A percentile compares a stretch with the other conserved stretches of the same genome.
These are phyloP conservation scores for Crotalaria pallida DNA, from an alignment of 306 rosid genomes.

Conservation along the genomic window DNA sequence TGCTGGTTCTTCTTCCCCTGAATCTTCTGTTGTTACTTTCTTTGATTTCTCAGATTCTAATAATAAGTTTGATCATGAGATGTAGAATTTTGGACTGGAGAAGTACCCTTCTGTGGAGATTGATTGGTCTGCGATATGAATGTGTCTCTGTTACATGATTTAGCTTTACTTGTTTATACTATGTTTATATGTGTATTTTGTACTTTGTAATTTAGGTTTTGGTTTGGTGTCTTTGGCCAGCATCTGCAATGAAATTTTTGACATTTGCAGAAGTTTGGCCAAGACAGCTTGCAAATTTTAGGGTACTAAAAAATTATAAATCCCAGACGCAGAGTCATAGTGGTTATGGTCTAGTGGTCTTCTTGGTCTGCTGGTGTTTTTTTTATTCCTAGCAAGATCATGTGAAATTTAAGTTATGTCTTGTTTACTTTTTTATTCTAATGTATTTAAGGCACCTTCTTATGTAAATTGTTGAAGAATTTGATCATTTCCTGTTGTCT, in stretches of 20 bases:
- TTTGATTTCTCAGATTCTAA: constrained; percentile 45
- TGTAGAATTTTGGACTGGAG: constrained; percentile 47
- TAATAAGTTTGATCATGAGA: constrained; percentile 50
- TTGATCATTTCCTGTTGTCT: too few species aligned
- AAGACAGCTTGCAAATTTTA: constrained; percentile 14
- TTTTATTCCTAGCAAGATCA: constrained; percentile 47
- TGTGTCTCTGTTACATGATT: not conserved
- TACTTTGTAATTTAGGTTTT: constrained; percentile 7
- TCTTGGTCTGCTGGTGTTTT: constrained; percentile 45
- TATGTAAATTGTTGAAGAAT: not conserved
- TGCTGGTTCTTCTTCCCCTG: constrained; percentile 54
- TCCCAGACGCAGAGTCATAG: constrained; percentile 5
- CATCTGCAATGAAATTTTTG: constrained; percentile 73
- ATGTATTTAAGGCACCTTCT: not conserved
- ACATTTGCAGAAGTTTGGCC: constrained; percentile 58
- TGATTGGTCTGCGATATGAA: constrained; percentile 75
- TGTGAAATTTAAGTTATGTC: constrained; percentile 18
- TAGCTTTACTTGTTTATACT: not conserved
- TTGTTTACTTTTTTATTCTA: not conserved
- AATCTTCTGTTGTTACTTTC: constrained; percentile 56
- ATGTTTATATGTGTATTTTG: not conserved
- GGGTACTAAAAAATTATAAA: constrained; percentile 7
- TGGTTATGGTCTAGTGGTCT: not conserved
- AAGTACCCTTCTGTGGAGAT: constrained; percentile 88
- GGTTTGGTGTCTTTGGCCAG: constrained; percentile 29